Evolutionary conservation across 2,329 filamentous ascomycete species (phyloP).

Genomic region (Trichoderma sp.): DNA sequence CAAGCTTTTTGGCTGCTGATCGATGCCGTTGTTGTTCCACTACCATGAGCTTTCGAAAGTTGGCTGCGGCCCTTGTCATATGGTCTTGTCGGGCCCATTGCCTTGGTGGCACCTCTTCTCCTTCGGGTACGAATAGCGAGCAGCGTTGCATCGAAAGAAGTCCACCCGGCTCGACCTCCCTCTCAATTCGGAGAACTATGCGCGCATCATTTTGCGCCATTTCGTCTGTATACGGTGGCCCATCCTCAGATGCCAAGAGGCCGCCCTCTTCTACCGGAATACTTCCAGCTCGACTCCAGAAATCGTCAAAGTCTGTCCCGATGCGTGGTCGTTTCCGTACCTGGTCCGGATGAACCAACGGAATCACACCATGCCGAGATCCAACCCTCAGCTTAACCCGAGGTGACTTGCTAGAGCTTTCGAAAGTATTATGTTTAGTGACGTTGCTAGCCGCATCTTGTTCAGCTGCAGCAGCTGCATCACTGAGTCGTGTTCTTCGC

Average conservation of each 20-base stretch:
- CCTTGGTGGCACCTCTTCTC: conserved; percentile 66
- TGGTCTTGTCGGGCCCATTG: conserved; percentile 90
- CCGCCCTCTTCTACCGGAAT: conserved; percentile 59
- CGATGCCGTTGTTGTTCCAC: conserved; percentile 77
- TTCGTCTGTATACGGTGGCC: conserved; percentile 55
- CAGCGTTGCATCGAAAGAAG: conserved; percentile 68
- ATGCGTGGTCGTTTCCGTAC: conserved; percentile 52
- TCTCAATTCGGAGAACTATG: conserved; percentile 65
- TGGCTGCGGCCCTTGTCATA: conserved; percentile 71
- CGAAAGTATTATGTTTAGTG: conserved; percentile 19
- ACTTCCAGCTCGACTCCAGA: conserved; percentile 47
- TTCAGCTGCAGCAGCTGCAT: conserved; percentile 25
- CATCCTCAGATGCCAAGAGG: conserved; percentile 53
- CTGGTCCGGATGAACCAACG: conserved; percentile 58
- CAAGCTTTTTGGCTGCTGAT: conserved; percentile 72
- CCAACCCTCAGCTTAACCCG: conserved; percentile 49
- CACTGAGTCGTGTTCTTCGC: conserved; percentile 41
- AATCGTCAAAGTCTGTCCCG: conserved; percentile 56
- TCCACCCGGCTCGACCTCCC: conserved; percentile 72
- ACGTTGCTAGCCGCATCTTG: conserved; percentile 20
- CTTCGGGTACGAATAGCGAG: conserved; percentile 69
- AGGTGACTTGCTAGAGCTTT: conserved; percentile 35
- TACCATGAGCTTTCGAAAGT: conserved; percentile 76
- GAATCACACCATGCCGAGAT: conserved; percentile 40
- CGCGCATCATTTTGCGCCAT: conserved; percentile 65